Base-by-base conservation (phyloP, 371 early-diverging fungal species). In the Mortierella sp. region DNA sequence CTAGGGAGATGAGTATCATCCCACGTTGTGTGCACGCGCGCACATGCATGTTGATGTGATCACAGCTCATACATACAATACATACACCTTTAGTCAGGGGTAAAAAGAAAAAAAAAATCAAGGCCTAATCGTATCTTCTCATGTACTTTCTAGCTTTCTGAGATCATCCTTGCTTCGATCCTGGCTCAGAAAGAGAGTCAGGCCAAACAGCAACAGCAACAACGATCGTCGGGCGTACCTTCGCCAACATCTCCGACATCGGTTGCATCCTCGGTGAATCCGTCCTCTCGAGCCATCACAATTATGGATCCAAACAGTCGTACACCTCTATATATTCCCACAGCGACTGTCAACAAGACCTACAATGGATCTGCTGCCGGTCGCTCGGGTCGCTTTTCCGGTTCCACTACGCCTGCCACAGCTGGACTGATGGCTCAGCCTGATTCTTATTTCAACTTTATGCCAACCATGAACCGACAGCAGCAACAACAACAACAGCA, bases 101-200 rank as follows among this genome's bases (percentile, higher is more conserved):
- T 40, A 41, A 9, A 15, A 15, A 41, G 1, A 15, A 15, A 28
- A 28, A 28, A 28, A 28, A 28, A 28, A 13, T 38, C 40, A 21
- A 38, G 13, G 61, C 11, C 24, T 58, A 36, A 45, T 15, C 45
- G 16, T 45, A 4, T 45, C 21, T 21, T 16, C 28, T 50, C 28
- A 16, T 45, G 9, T 41, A 22, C 24, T 16, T 7, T n/a, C 38
- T 68, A 77, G 77, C 62, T 77, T 16, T 77, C 77, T 36, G 77
- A 77, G 47, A 77, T 77, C 48, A 77, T 77, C 69, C 69, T 77
- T 40, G 77, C 77, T 19, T 77, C 77, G 2, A 72, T 77, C 66
- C 58, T 77, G 2, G 73, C 73, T n/a, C 72, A 72, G 24, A 77
- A 77, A 62, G 77, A 77, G 65, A 67, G 50, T 32, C 77, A 77